Conservation (phyloP, 2,329 filamentous ascomycete species). For the Calonectria pauciramosa region DNA sequence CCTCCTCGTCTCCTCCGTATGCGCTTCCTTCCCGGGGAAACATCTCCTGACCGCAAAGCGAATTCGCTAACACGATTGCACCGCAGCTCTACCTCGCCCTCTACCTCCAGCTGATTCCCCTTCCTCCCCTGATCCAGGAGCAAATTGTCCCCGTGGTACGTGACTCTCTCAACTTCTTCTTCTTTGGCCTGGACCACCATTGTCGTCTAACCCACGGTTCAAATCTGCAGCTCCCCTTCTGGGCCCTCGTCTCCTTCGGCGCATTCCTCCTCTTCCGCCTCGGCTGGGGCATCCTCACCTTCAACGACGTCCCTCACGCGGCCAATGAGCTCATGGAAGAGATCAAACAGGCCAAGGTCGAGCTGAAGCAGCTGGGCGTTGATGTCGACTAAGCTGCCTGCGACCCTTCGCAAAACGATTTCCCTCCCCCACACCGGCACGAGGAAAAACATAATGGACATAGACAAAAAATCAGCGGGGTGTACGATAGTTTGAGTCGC, state of each 20-base stretch:
- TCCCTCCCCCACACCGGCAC: conserved; percentile 4
- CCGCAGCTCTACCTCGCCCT: conserved; percentile 92
- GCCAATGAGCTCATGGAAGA: conserved; percentile 90
- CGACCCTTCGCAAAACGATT: neutral
- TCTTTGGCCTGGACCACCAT: no score
- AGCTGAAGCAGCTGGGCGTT: conserved; percentile 81
- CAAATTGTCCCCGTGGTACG: conserved; percentile 92
- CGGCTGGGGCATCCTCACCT: conserved; percentile 92
- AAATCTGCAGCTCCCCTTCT: conserved; percentile 83
- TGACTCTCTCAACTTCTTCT: conserved; percentile 38
- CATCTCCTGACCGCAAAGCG: conserved; percentile 1
- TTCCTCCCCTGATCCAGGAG: conserved; percentile 82
- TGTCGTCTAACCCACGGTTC: conserved; percentile 11
- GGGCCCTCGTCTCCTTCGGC: conserved; percentile 90
- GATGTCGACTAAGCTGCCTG: conserved; percentile 74
- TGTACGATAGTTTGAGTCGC: conserved; percentile 19
- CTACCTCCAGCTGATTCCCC: conserved; percentile 85
- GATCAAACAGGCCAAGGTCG: conserved; percentile 81
- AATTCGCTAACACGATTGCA: conserved; percentile 33
- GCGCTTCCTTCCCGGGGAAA: conserved; percentile 39
- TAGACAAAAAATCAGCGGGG: conserved; percentile 34
- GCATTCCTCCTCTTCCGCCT: conserved; percentile 93
- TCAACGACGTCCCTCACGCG: conserved; percentile 94
- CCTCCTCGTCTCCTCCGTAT: conserved; percentile 89
- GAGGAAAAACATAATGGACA: conserved; percentile 36